Evolutionary conservation across 805 yeast genomes (phyloP).

Genomic region (Cyberlindnera japonica): DNA sequence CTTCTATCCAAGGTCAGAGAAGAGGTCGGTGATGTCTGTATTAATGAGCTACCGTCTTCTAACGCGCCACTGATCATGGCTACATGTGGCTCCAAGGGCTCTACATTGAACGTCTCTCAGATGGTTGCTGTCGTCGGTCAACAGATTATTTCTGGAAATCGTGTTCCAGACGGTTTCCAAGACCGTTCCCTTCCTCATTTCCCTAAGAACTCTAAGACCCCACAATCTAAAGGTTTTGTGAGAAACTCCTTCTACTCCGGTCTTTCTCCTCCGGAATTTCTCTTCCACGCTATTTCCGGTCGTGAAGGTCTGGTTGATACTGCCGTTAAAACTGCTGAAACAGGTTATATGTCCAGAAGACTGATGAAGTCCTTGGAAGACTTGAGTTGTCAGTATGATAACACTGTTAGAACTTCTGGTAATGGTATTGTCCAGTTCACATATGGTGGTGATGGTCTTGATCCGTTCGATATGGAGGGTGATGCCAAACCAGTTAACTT

Average conservation of each 20-base stretch:
- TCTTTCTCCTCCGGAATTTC: constrained; percentile 90
- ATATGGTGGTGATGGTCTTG: constrained; percentile 98
- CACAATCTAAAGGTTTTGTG: constrained; percentile 97
- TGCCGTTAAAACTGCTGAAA: constrained; percentile 98
- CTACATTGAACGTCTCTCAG: constrained; percentile 95
- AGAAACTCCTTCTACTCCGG: constrained; percentile 95
- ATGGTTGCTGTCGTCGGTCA: constrained; percentile 99
- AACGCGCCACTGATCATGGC: constrained; percentile 99
- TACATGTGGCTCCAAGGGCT: constrained; percentile 98
- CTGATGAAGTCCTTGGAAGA: constrained; percentile 97
- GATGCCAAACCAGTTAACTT: constrained; percentile 96
- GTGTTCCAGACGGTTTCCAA: constrained; percentile 99
- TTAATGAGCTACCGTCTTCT: constrained; percentile 79
- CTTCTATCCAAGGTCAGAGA: constrained; percentile 94
- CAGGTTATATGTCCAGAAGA: constrained; percentile 98
- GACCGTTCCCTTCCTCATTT: constrained; percentile 98
- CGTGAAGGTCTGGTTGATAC: constrained; percentile 99
- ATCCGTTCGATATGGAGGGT: constrained; percentile 99
- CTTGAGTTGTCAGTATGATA: constrained; percentile 87
- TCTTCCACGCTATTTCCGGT: constrained; percentile 98
- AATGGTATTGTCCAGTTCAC: constrained; percentile 97
- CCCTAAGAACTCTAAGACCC: constrained; percentile 92
- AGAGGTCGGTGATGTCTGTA: constrained; percentile 98
- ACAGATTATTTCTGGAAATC: constrained; percentile 96
- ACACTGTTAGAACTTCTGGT: constrained; percentile 90